Evolutionary conservation across 1,284 basidiomycete genomes (phyloP).

Genomic region (Gomphus sp.): DNA sequence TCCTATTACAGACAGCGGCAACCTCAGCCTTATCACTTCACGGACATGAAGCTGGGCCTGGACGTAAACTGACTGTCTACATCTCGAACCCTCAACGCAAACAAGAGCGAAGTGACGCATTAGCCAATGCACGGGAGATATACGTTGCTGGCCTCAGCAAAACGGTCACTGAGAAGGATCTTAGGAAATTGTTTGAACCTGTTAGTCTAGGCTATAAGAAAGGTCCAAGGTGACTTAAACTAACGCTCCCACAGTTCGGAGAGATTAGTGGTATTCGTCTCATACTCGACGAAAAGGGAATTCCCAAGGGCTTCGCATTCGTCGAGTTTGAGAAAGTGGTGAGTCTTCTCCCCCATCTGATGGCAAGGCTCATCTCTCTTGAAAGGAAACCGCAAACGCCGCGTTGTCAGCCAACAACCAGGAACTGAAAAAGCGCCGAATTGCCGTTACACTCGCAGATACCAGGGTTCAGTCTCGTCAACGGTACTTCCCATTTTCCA

Average conservation of each 20-base stretch:
- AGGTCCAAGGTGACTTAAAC: background rate
- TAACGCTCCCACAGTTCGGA: slow-evolving; percentile 52
- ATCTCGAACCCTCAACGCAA: slow-evolving; percentile 88
- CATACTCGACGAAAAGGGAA: slow-evolving; percentile 60
- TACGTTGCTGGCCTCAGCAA: slow-evolving; percentile 80
- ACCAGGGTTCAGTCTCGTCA: slow-evolving; percentile 51
- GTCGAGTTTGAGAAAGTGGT: slow-evolving; percentile 85
- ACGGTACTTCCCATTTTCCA: slow-evolving; percentile 27
- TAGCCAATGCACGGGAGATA: slow-evolving; percentile 74
- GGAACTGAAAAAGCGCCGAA: slow-evolving; percentile 76
- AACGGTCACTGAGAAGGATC: slow-evolving; percentile 63
- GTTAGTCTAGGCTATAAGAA: slow-evolving; percentile 33
- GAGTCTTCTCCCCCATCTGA: slow-evolving; percentile 14
- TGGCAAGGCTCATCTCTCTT: slow-evolving; percentile 7
- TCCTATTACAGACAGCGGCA: slow-evolving; percentile 50
- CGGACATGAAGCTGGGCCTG: slow-evolving; percentile 61
- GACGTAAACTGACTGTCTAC: slow-evolving; percentile 64
- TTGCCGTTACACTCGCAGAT: slow-evolving; percentile 78
- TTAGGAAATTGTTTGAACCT: slow-evolving; percentile 67
- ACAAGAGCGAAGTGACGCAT: slow-evolving; percentile 81
- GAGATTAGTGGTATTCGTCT: slow-evolving; percentile 74
- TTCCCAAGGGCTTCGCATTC: slow-evolving; percentile 85
- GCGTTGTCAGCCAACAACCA: slow-evolving; percentile 77
- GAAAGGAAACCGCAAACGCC: slow-evolving; percentile 59
- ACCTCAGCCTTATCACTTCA: slow-evolving; percentile 73